A percentile compares a stretch with the other conserved stretches of the same genome.
Evolutionary conservation across 495 filamentous ascomycete species (phyloP).

Genomic region (Lepidopterella palustris): DNA sequence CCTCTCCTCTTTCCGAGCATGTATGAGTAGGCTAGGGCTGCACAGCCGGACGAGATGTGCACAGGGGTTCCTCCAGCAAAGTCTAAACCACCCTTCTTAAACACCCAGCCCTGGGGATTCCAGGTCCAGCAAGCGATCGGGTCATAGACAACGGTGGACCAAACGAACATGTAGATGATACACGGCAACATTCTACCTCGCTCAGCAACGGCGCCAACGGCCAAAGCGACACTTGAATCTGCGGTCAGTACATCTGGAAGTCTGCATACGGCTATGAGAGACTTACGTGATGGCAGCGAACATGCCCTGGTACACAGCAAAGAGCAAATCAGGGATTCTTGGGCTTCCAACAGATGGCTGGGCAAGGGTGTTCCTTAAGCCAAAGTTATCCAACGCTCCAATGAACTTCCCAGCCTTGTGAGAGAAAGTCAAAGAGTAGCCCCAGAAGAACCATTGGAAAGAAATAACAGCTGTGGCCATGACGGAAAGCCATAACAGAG

Average conservation of each 20-base stretch:
- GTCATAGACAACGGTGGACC: constrained; percentile 91
- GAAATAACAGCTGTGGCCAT: constrained; percentile 87
- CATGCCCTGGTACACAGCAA: constrained; percentile 96
- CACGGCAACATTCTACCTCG: constrained; percentile 90
- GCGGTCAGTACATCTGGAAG: neutral
- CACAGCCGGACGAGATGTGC: constrained; percentile 85
- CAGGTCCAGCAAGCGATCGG: constrained; percentile 98
- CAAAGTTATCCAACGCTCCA: constrained; percentile 80
- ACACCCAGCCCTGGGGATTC: constrained; percentile 83
- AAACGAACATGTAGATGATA: constrained; percentile 94
- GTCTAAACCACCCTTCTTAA: constrained; percentile 78
- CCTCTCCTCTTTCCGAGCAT: constrained; percentile 79
- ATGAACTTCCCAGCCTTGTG: constrained; percentile 77
- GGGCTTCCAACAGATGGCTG: constrained; percentile 74
- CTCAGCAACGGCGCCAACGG: constrained; percentile 87
- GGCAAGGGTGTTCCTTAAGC: constrained; percentile 72
- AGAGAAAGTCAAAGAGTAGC: constrained; percentile 89
- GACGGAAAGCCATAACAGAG: constrained; percentile 92
- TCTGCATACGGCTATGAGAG: neutral
- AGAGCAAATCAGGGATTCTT: constrained; percentile 81
- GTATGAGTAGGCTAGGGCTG: constrained; percentile 81
- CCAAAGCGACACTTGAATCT: constrained; percentile 65
- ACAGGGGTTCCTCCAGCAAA: constrained; percentile 96
- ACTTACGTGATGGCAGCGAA: constrained; percentile 88
- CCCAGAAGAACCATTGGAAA: constrained; percentile 99